Base-by-base conservation (phyloP, 306 rosid species). In the Begonia masoniana region DNA sequence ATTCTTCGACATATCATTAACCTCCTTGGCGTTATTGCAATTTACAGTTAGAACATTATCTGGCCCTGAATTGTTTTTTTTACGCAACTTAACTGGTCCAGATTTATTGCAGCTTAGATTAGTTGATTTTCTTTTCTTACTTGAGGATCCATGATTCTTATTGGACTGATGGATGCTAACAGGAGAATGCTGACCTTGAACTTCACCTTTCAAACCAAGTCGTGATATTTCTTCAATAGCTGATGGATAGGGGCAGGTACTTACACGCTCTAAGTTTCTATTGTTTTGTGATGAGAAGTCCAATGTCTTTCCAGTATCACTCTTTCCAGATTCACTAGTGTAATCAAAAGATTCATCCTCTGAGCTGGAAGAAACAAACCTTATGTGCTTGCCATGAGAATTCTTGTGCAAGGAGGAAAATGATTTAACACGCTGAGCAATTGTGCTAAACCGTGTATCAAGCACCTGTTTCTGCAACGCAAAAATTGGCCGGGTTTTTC, bases 191-290 rank as follows among this genome's bases (percentile, higher is more conserved):
- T 49, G 59, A 31, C 60, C 68, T 19, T 9, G 52, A 41, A 24
- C 54, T 59, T 75, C 86, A 63, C 58, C 69, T 71, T 59, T 76
- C 60, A 71, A 60, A 61, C 78, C 81, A 65, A 85, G 95, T 43
- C 89, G 74, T 52, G 60, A 67, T 71, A 76, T 77, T 84, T 85
- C 97, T 77, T 85, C 97, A 46, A 54, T 57, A 49, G 80, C 87
- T 61, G 94, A 85, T 24, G 86, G 96, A 63, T 91, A 91, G 61
- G 97, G 97, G 58, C 97, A 91, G 64, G 75, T 74, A 64, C 91
- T 81, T 47, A 60, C 68, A 62, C 79, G 76, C 59, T 83, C 87
- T 14, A 80, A 62, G 68, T 59, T 69, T 72, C 52, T 67, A 58
- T 62, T 70, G 46, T 59, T 60, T 53, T 76, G 68, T 48, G 75